Percentiles rank a stretch among this genome's conserved stretches.
phyloP scores from a whole-genome alignment of 1,284 basidiomycete species.

The Ceratobasidium sp. region DNA sequence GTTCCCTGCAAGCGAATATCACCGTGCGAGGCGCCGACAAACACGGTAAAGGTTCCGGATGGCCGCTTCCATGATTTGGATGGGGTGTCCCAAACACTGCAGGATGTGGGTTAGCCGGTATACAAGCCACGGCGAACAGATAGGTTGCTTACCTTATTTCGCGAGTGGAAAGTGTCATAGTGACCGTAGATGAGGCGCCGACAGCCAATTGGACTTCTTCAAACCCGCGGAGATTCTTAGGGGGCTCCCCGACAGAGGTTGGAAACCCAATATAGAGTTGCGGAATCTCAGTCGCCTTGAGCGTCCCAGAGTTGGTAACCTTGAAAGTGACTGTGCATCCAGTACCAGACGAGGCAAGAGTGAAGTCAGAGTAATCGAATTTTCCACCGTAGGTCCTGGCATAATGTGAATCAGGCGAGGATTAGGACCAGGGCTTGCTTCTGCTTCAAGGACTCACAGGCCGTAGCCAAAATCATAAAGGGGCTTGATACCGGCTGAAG shows the following conservation, averaged over 20 bases:
- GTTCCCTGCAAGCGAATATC: conserved; percentile 42
- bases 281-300: conserved; percentile 49
- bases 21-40: conserved; percentile 40
- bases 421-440: too few relatives aligned
- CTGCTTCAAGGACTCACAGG: conserved; percentile 25
- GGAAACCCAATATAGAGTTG: conserved; percentile 50
- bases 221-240: conserved; percentile 49
- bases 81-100: conserved; percentile 43
- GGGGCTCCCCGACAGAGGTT: conserved; percentile 48
- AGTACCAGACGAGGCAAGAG: conserved; percentile 28
- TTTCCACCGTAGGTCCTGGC: conserved; percentile 42
- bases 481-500: conserved; percentile 39
- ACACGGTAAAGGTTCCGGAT: conserved; percentile 42
- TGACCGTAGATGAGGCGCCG: conserved; percentile 39
- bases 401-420: neutral
- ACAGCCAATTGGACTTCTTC: conserved; percentile 44
- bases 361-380: conserved; percentile 35
- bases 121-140: neutral
- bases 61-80: conserved; percentile 44
- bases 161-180: conserved; percentile 22
- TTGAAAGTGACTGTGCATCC: conserved; percentile 48
- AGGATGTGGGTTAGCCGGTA: neutral
- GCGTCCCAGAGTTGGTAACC: conserved; percentile 48
- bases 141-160: conserved; percentile 39
- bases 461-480: conserved; percentile 44